Evolutionary conservation across 2,329 filamentous ascomycete genomes (phyloP), one percentile per base, ranked within the genome.

Genomic region (Neoscytalidium dimidiatum): DNA sequence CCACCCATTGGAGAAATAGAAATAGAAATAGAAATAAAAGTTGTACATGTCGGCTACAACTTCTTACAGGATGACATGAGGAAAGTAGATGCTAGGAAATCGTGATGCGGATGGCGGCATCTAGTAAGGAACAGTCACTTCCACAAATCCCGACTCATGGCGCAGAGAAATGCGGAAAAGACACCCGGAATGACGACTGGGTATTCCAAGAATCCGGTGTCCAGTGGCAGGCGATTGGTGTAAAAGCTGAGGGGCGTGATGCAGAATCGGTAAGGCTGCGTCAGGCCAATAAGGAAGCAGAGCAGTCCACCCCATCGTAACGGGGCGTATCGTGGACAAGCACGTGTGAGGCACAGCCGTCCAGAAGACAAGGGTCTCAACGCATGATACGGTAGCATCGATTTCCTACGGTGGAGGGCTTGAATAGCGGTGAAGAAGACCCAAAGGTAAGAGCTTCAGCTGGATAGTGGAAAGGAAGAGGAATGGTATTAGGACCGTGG

Each of bases 321-420:
- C 35, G 49, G 38, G 13, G 41, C 51, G 51, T 31, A 26, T 38
- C 31, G 21, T 23, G 51, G 51, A 26, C 26, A 33, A 13, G 41
- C 38, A 41, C 26, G 38, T 33, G 41, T 60, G 56, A 19, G 56
- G 56, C 56, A 46, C 56, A 60, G 56, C 41, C 29, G 19, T n/a
- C n/a, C n/a, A 11, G 23, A 14, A 21, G 28, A 46, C 56, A 46
- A 23, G 56, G 38, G 41, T 60, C 26, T 46, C 11, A 17, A n/a
- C 11, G 28, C 26, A 48, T 46, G 5, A 29, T 31, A 26, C n/a
- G 28, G 26, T 28, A 14, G 26, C 7, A 28, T 21, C n/a, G 8
- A n/a, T 8, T 26, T 26, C 41, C 38, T 46, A 19, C 6, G 4
- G 26, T 9, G 23, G 26, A 23, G 14, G 9, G 38, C 13, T 3